Base-by-base conservation (phyloP, 2,329 filamentous ascomycete species). In the Arthrobotrys megalospora region DNA sequence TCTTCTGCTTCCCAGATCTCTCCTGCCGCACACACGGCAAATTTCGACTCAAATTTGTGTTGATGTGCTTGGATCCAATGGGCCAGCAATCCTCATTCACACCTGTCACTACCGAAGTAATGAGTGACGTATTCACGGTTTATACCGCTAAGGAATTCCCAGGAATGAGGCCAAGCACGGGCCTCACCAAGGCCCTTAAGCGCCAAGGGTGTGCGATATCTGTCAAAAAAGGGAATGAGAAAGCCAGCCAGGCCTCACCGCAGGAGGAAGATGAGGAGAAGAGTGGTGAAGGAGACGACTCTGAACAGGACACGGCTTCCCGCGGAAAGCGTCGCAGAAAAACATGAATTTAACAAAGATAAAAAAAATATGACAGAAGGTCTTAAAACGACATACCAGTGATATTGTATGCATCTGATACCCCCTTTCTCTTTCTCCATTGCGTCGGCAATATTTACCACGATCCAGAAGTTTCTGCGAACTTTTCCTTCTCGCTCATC, bases 101-200 rank as follows among this genome's bases (percentile, higher is more conserved):
- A 43, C 85, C 85, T 4, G 86, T 86, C 65, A 84, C 88, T n/a
- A 87, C 86, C 6, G 85, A 86, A 75, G 85, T 86, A 14, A 87
- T 90, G 84, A 93, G 90, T 82, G 89, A 92, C 14, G 85, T 90
- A n/a, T 94, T 96, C 82, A 90, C 89, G 11, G 92, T 94, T 6
- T 94, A 91, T 83, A 94, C 91, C 50, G 93, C 93, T 50, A 96
- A 95, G 83, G 92, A 95, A 82, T 96, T 96, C 77, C 92, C 92
- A 0, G 93, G 93, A 5, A 96, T 96, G 92, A 87, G 90, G 72
- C 90, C 92, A 0, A 94, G 91, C 83, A 94, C 91, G 28, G 86
- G 88, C 16, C 85, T 96, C 43, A 93, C 93, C 0, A 92, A 92
- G 83, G 87, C 88, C 36, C 85, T 96, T 72, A 93, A 93, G 83